A percentile compares a stretch with the other conserved stretches of the same genome.
These are phyloP conservation scores for Paulownia fortunei DNA, from an alignment of 257 asterid genomes.

Conservation along the genomic window DNA sequence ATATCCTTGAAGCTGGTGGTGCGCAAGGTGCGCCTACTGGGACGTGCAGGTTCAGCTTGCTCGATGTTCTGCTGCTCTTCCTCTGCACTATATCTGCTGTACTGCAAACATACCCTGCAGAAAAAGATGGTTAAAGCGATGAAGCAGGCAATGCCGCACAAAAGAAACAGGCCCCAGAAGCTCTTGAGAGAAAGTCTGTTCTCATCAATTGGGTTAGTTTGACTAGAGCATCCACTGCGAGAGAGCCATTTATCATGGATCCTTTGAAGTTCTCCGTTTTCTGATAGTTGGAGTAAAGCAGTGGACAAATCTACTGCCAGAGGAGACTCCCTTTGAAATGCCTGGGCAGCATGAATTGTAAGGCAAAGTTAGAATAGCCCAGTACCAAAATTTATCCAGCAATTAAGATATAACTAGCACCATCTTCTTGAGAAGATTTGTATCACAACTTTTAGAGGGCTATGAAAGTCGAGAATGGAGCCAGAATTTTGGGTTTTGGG, in stretches of 20 bases:
- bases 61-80: conserved; percentile 40
- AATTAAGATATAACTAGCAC: too few species aligned
- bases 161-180: conserved; percentile 54
- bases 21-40: conserved; percentile 34
- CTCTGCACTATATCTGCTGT: conserved; percentile 46
- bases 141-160: conserved; percentile 43
- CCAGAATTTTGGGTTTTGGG: too few species aligned
- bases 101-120: conserved; percentile 61
- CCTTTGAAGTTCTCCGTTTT: conserved; percentile 54
- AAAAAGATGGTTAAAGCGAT: conserved; percentile 53
- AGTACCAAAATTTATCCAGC: too few species aligned
- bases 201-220: conserved; percentile 12
- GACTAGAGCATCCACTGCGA: conserved; percentile 26
- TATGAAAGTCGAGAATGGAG: neutral
- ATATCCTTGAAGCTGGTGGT: conserved; percentile 55
- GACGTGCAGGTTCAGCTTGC: conserved; percentile 37
- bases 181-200: conserved; percentile 46
- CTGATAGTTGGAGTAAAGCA: conserved; percentile 55
- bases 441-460: too few species aligned
- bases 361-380: neutral
- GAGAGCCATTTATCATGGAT: conserved; percentile 57
- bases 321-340: conserved; percentile 51
- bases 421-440: too few species aligned
- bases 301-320: conserved; percentile 52
- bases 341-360: conserved; percentile 28